Base-by-base conservation (phyloP, 139 green algal genomes). In the Chlamydomonas asymmetrica region DNA sequence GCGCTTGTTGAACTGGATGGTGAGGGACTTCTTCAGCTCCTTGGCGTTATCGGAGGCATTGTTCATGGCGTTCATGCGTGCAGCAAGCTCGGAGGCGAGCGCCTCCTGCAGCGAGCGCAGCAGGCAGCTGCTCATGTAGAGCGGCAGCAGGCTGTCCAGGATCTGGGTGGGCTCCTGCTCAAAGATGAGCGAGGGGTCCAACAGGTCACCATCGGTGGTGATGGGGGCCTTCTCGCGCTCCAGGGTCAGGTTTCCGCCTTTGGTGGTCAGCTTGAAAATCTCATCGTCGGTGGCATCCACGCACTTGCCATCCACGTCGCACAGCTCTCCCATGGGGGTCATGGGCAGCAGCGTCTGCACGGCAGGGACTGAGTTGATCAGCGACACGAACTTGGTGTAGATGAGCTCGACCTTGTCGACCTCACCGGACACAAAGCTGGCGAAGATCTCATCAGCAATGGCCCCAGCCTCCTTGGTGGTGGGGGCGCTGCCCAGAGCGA, bases 51-150 rank as follows among this genome's bases (percentile, higher is more conserved):
- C 95, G 5, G 87, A 93, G 32, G 96, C 96, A 75, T 82, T 96
- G 88, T 82, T 96, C 96, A 99, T 99, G 71, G 96, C 96, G 76
- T 98, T 99, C 96, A 99, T 99, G 80, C 96, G 92, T 0, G 96
- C 92, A n/a, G 97, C 94, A 76, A 99, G 91, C 94, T 99, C 96
- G 22, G 85, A 96, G 56, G 96, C 96, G 71, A 99, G 85, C 13
- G 94, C 88, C 90, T 99, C 96, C 85, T 95, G 81, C 60, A 93
- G 84, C 34, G 76, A 75, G 64, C 94, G 85, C 71, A 98, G 91
- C 63, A 99, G 83, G 74, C 90, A 93, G 63, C 82, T 86, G 89
- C 98, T 99, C 73, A 99, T 88, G 94, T 99, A 99, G 50, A 99
- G 87, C 34, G 97, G 97, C 85, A 99, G 91, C 76, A 99, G 87